Evolutionary conservation across 257 asterid species (phyloP).

Genomic region (Handroanthus guayacan): DNA sequence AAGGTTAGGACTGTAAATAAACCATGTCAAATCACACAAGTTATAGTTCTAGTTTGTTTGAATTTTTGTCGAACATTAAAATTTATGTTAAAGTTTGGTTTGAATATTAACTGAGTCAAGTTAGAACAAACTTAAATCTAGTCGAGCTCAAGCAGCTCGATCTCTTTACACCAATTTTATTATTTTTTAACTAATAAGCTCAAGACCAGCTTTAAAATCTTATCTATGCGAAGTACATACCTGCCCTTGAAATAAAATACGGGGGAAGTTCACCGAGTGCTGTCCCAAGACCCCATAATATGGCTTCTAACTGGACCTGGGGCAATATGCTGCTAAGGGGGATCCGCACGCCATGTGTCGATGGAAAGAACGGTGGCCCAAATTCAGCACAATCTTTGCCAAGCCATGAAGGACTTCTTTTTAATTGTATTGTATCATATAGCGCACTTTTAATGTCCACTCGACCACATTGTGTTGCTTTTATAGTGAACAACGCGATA

Average conservation of each 20-base stretch:
- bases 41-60: too few species aligned
- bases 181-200: too few species aligned
- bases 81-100: too few species aligned
- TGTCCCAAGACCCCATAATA: slow-evolving; percentile 93
- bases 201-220: too few species aligned
- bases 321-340: slow-evolving; percentile 88
- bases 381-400: slow-evolving; percentile 81
- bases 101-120: too few species aligned
- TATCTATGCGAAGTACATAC: slow-evolving; percentile 44
- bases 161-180: too few species aligned
- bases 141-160: too few species aligned
- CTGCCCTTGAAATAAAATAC: slow-evolving; percentile 95
- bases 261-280: slow-evolving; percentile 99
- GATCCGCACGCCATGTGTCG: slow-evolving; percentile 64
- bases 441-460: slow-evolving; percentile 87
- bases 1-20: slow-evolving; percentile 12
- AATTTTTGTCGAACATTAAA: too few species aligned
- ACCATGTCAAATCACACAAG: not conserved
- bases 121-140: too few species aligned
- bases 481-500: slow-evolving; percentile 84
- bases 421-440: slow-evolving; percentile 88
- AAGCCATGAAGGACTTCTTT: slow-evolving; percentile 81
- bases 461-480: slow-evolving; percentile 89
- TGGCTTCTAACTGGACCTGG: slow-evolving; percentile 90
- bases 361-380: slow-evolving; percentile 72